phyloP scores from a whole-genome alignment of 495 filamentous ascomycete species.

The Chaetomidium leptoderma region DNA sequence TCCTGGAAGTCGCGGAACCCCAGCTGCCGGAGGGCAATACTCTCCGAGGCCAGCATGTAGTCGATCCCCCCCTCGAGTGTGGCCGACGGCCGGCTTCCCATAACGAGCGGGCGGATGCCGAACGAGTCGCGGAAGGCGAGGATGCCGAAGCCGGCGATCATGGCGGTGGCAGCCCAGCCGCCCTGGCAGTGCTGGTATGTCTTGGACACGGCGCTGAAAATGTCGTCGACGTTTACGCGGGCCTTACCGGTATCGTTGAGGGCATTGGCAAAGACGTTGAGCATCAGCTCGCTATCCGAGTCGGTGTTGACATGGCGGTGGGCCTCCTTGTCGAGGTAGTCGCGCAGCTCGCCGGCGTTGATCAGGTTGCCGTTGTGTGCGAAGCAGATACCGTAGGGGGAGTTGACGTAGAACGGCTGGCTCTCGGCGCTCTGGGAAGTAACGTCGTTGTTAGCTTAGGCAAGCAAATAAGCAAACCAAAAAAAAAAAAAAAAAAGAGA shows the following conservation, averaged over 20 bases:
- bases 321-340: slow-evolving; percentile 78
- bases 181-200: slow-evolving; percentile 79
- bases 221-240: slow-evolving; percentile 85
- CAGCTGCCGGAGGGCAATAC: slow-evolving; percentile 81
- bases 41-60: slow-evolving; percentile 98
- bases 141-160: slow-evolving; percentile 92
- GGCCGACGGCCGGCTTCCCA: slow-evolving; percentile 67
- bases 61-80: slow-evolving; percentile 65
- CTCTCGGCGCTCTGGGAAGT: slow-evolving; percentile 58
- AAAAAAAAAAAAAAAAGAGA: slow-evolving; percentile 3
- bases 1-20: slow-evolving; percentile 79
- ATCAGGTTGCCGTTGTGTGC: slow-evolving; percentile 83
- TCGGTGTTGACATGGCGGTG: slow-evolving; percentile 97
- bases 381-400: slow-evolving; percentile 70
- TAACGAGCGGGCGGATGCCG: slow-evolving; percentile 83
- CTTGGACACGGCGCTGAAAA: slow-evolving; percentile 69
- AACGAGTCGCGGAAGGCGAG: slow-evolving; percentile 81
- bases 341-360: slow-evolving; percentile 76
- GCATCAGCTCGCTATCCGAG: slow-evolving; percentile 88
- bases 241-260: slow-evolving; percentile 95
- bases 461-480: neutral
- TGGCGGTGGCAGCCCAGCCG: slow-evolving; percentile 70
- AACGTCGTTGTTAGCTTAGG: neutral
- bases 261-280: slow-evolving; percentile 93
- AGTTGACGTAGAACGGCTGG: slow-evolving; percentile 92